Conservation (phyloP, 2,329 filamentous ascomycete species). For the Colletotrichum destructivum region DNA sequence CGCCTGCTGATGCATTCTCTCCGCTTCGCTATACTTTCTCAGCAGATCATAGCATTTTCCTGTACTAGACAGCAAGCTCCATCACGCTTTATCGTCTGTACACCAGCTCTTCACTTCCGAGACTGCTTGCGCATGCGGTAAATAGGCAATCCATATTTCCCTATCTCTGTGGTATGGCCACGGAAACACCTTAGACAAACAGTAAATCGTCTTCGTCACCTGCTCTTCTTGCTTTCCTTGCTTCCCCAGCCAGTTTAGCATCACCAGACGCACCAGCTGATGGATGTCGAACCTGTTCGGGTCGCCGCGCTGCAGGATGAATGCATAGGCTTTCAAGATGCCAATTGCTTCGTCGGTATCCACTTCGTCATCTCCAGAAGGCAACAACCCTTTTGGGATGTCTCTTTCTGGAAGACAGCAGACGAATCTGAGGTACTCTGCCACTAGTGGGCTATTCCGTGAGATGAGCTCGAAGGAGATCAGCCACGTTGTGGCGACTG, state of each 20-base stretch:
- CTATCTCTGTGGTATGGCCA: background rate
- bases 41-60: background rate
- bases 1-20: background rate
- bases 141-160: background rate
- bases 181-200: background rate
- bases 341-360: slow-evolving; percentile 45
- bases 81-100: background rate
- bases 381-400: slow-evolving; percentile 49
- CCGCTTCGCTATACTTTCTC: background rate
- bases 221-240: background rate
- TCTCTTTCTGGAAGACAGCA: slow-evolving; percentile 49
- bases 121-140: background rate
- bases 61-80: background rate
- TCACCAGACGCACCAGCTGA: slow-evolving; percentile 43
- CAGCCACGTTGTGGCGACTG: slow-evolving; percentile 52
- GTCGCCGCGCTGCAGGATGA: slow-evolving; percentile 47
- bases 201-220: background rate
- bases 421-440: slow-evolving; percentile 49
- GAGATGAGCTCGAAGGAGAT: slow-evolving; percentile 53
- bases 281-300: slow-evolving; percentile 49
- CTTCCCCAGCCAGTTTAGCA: background rate
- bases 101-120: background rate
- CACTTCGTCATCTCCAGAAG: slow-evolving; percentile 9
- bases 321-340: slow-evolving; percentile 49
- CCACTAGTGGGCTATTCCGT: slow-evolving; percentile 46